Percentiles rank a stretch among this genome's conserved stretches.
These are phyloP conservation scores for Aspergillus affinis DNA, from an alignment of 495 filamentous ascomycete genomes.

Conservation along the genomic window DNA sequence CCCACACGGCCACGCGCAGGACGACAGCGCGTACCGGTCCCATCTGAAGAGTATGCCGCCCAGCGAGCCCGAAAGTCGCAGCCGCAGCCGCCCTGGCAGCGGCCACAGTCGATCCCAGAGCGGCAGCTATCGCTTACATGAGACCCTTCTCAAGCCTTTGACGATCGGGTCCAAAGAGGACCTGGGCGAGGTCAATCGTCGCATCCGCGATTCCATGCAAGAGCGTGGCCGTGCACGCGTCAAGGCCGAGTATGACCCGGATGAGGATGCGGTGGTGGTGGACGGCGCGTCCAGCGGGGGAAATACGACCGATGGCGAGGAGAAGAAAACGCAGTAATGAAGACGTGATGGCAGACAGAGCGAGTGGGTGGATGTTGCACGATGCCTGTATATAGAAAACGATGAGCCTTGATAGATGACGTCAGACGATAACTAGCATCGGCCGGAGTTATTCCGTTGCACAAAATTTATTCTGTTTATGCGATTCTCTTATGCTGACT, in stretches of 20 bases:
- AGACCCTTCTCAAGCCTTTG: constrained; percentile 64
- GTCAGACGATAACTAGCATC: neutral
- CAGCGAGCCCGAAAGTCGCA: constrained; percentile 78
- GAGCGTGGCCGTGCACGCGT: constrained; percentile 59
- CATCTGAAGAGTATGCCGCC: constrained; percentile 62
- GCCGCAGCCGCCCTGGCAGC: constrained; percentile 67
- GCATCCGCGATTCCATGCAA: constrained; percentile 73
- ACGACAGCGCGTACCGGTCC: constrained; percentile 30
- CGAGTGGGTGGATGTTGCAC: too few relatives aligned
- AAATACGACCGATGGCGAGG: constrained; percentile 5
- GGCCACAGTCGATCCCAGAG: constrained; percentile 49
- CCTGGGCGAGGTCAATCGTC: constrained; percentile 74
- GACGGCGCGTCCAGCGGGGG: constrained; percentile 8
- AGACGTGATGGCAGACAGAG: too few relatives aligned
- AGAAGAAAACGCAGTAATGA: constrained; percentile 12
- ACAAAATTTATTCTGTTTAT: neutral
- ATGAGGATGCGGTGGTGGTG: constrained; percentile 13
- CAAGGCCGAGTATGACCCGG: constrained; percentile 8
- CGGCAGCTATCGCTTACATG: constrained; percentile 59
- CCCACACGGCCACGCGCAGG: constrained; percentile 34
- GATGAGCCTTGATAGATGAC: neutral
- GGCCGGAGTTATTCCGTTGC: neutral
- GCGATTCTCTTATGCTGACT: neutral
- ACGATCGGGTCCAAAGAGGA: constrained; percentile 67
- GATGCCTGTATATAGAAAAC: neutral